Evolutionary conservation across 2,329 filamentous ascomycete genomes (phyloP).

Genomic region (Rutstroemia sp.): DNA sequence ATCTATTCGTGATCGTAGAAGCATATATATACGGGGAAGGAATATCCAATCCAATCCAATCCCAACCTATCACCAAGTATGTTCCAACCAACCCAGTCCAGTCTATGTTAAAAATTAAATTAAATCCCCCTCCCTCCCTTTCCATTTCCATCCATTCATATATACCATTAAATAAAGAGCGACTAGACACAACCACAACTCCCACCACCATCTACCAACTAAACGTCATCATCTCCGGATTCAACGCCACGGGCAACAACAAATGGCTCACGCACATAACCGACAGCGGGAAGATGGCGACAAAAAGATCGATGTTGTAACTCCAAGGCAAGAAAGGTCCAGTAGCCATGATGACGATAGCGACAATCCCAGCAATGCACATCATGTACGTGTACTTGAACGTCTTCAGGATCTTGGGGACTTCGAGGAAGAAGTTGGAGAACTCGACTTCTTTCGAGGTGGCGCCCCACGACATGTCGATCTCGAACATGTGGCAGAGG

Average conservation of each 20-base stretch:
- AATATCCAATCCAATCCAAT: not conserved
- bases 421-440: conserved; percentile 11
- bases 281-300: conserved; percentile 3
- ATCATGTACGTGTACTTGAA: conserved; percentile 10
- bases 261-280: conserved; percentile 5
- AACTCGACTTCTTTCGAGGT: conserved; percentile 70
- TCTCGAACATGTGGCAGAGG: conserved; percentile 71
- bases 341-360: conserved; percentile 3
- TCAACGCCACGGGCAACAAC: conserved; percentile 5
- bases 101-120: not conserved
- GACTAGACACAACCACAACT: not conserved
- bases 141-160: not conserved
- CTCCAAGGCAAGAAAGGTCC: conserved; percentile 6
- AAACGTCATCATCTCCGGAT: conserved; percentile 10
- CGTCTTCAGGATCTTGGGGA: conserved; percentile 2
- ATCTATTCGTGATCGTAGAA: too few relatives aligned
- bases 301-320: conserved; percentile 3
- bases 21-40: too few relatives aligned
- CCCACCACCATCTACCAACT: not conserved
- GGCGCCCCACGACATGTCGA: conserved; percentile 78
- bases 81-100: not conserved
- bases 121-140: not conserved
- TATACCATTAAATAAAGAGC: not conserved
- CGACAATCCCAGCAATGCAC: not conserved
- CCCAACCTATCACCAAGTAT: not conserved